Evolutionary conservation across 2,329 filamentous ascomycete species (phyloP).

Genomic region (Thermomyces lanuginosus): DNA sequence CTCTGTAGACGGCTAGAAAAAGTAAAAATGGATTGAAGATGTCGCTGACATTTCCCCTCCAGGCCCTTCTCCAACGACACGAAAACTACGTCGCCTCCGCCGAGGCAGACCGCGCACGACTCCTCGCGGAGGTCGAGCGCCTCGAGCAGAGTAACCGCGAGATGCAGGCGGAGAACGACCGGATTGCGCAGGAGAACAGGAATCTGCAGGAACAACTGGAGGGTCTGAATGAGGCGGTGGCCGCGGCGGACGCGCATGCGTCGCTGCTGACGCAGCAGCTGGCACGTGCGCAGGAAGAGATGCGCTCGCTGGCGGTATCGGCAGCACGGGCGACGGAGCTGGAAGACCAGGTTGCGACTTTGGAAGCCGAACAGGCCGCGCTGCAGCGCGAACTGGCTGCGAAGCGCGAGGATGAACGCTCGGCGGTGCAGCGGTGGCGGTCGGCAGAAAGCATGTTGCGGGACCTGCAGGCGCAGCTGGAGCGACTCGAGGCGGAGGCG

Average conservation of each 20-base stretch:
- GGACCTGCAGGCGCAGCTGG: slow-evolving; percentile 72
- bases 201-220: slow-evolving; percentile 71
- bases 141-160: slow-evolving; percentile 58
- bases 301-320: slow-evolving; percentile 57
- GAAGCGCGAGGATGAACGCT: slow-evolving; percentile 58
- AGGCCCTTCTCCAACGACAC: slow-evolving; percentile 84
- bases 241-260: slow-evolving; percentile 65
- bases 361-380: slow-evolving; percentile 66
- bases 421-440: slow-evolving; percentile 68
- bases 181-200: slow-evolving; percentile 68
- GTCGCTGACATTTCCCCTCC: slow-evolving; percentile 52
- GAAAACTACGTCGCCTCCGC: slow-evolving; percentile 89
- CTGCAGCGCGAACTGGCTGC: slow-evolving; percentile 51
- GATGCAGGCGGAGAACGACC: slow-evolving; percentile 61
- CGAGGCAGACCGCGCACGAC: slow-evolving; percentile 62
- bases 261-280: slow-evolving; percentile 61
- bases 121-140: slow-evolving; percentile 55
- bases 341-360: slow-evolving; percentile 59
- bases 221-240: slow-evolving; percentile 58
- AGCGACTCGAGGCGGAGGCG: slow-evolving; percentile 72
- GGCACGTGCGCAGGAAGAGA: slow-evolving; percentile 58
- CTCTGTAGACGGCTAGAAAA: slow-evolving; percentile 3
- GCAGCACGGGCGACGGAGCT: slow-evolving; percentile 60
- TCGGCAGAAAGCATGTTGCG: slow-evolving; percentile 64
- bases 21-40: slow-evolving; percentile 2